A percentile compares a stretch with the other conserved stretches of the same genome.
phyloP scores from a whole-genome alignment of 306 rosid genomes.

The Alnus glutinosa region DNA sequence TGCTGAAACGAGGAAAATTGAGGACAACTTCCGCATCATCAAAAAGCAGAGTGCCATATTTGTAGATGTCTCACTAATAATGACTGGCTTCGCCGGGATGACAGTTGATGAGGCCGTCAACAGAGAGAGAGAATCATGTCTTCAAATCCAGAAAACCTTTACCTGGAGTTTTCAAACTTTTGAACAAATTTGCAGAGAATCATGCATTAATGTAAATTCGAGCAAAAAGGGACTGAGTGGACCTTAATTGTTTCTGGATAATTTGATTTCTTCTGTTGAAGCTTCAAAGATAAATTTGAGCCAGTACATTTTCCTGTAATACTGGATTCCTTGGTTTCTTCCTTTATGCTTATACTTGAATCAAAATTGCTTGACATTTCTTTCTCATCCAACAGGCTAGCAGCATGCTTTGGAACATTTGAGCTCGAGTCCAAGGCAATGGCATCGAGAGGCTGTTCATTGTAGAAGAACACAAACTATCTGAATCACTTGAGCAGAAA shows the following conservation, averaged over 20 bases:
- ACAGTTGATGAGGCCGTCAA: too few species aligned
- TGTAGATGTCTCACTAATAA: too few species aligned
- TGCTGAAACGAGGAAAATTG: too few species aligned
- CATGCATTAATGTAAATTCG: constrained; percentile 7
- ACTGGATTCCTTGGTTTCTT: constrained; percentile 34
- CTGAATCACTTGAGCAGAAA: constrained; percentile 13
- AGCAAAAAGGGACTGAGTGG: constrained; percentile 22
- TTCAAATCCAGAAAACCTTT: neutral
- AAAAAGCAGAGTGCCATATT: too few species aligned
- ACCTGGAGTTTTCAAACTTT: constrained; percentile 7
- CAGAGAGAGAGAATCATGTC: too few species aligned
- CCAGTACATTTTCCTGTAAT: constrained; percentile 31
- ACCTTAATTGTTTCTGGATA: constrained; percentile 39
- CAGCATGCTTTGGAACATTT: constrained; percentile 26
- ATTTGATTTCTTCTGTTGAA: constrained; percentile 34
- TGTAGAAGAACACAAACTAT: constrained; percentile 19
- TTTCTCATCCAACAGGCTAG: constrained; percentile 6
- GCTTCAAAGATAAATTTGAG: constrained; percentile 29
- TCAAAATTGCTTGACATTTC: constrained; percentile 15
- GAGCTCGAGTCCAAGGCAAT: constrained; percentile 24
- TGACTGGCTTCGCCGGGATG: too few species aligned
- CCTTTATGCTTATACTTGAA: constrained; percentile 29
- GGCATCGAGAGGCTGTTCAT: constrained; percentile 33
- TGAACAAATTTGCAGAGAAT: constrained; percentile 19
- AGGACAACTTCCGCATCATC: too few species aligned